Base-by-base conservation (phyloP, 352 stramenopile genomes). In the Globisporangium nodosum region DNA sequence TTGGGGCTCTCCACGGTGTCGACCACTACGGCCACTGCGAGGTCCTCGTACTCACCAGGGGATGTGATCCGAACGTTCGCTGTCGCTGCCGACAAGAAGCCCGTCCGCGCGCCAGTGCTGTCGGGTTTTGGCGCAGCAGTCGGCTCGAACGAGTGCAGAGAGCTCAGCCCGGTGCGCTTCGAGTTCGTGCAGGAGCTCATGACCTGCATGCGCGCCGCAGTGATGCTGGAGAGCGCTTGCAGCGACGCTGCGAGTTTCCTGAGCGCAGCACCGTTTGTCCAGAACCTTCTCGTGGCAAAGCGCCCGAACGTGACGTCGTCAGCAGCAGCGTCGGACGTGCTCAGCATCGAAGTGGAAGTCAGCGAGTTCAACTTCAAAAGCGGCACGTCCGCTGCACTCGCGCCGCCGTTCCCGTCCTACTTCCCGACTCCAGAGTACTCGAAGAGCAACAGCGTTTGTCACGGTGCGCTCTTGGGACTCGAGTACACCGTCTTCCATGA, bases 41-140 rank as follows among this genome's bases (percentile, higher is more conserved):
- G 43, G 39, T 42, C 24, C 0, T 51, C 51, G 18, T 80, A 76
- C 54, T 15, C 51, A 0, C 65, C 60, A 11, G 73, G 73, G 0
- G 73, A 82, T 27, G 30, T 52, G n/a, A 71, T 82, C 54, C 56
- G 51, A 24, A 63, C 74, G 6, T 78, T 78, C 27, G 18, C 62
- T 4, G n/a, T 31, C 1, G 57, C 69, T 5, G 18, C 49, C 0
- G 55, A 50, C 16, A 39, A 16, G 8, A 39, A 45, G 12, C 45
- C 49, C 1, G 62, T 73, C 5, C 49, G 31, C 4, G 55, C 62
- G 4, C 65, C 73, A 0, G 49, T 60, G 13, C 54, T 82, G 0
- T 43, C 66, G 27, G 68, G 65, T 13, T 69, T 64, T 33, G 65
- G 40, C 0, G 11, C 61, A 4, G 21, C 50, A 0, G 27, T 64